Evolutionary conservation across 1,284 basidiomycete genomes (phyloP).

Genomic region (Papiliotrema laurentii): DNA sequence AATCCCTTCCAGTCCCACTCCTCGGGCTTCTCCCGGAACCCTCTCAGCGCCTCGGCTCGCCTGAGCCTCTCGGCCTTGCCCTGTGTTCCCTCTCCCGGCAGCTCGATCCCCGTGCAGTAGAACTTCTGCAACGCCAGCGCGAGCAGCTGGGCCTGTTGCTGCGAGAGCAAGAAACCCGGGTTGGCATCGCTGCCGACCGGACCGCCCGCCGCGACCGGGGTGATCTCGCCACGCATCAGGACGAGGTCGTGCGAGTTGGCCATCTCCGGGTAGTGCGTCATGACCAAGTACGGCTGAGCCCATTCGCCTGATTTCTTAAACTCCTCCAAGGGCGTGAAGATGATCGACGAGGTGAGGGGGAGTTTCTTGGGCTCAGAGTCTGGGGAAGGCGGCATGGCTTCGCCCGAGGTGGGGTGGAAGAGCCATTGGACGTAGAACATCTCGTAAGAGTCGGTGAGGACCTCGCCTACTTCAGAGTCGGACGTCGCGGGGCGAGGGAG

Average conservation of each 20-base stretch:
- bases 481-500: constrained; percentile 53
- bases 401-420: constrained; percentile 62
- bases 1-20: constrained; percentile 47
- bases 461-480: constrained; percentile 35
- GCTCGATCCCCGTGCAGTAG: constrained; percentile 52
- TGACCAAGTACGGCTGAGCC: constrained; percentile 83
- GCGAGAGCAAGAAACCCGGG: constrained; percentile 59
- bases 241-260: constrained; percentile 73
- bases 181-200: constrained; percentile 28
- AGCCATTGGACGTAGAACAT: constrained; percentile 86
- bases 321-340: constrained; percentile 92
- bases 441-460: constrained; percentile 60
- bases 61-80: constrained; percentile 31
- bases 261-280: constrained; percentile 91
- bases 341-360: constrained; percentile 55
- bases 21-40: constrained; percentile 43
- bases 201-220: constrained; percentile 51
- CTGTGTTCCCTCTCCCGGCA: constrained; percentile 21
- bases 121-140: constrained; percentile 74
- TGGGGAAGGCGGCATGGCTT: constrained; percentile 45
- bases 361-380: constrained; percentile 42
- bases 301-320: constrained; percentile 84
- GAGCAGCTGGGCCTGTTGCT: constrained; percentile 76
- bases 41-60: constrained; percentile 32
- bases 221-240: constrained; percentile 88